These are phyloP conservation scores for Xylogone sp. DNA, from an alignment of 2,329 filamentous ascomycete species.

Conservation along the genomic window DNA sequence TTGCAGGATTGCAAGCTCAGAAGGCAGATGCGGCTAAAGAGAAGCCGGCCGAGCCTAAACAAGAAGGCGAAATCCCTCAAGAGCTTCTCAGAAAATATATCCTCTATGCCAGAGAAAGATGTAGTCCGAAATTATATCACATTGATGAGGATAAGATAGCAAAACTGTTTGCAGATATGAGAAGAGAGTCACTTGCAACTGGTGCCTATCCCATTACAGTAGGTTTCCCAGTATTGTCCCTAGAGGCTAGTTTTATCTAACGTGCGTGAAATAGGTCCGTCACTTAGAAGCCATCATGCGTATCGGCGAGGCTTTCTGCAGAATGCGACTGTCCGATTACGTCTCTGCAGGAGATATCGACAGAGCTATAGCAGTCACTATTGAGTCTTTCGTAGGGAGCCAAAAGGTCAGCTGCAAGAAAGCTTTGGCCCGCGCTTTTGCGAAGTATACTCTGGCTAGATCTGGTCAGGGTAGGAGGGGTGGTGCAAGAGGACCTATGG, in stretches of 20 bases:
- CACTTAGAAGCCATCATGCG: slow-evolving; percentile 98
- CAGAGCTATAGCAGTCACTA: slow-evolving; percentile 92
- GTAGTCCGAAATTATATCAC: slow-evolving; percentile 88
- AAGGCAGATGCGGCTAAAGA: slow-evolving; percentile 35
- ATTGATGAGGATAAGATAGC: slow-evolving; percentile 98
- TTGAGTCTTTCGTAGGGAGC: slow-evolving; percentile 92
- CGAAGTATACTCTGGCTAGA: slow-evolving; percentile 73
- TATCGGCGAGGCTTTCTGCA: slow-evolving; percentile 89
- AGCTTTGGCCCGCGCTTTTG: slow-evolving; percentile 87
- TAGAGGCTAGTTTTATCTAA: slow-evolving; percentile 8
- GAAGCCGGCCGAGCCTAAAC: slow-evolving; percentile 42
- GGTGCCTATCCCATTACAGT: slow-evolving; percentile 98
- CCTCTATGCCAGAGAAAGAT: slow-evolving; percentile 86
- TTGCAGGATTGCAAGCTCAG: slow-evolving; percentile 60
- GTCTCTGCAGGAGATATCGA: slow-evolving; percentile 89
- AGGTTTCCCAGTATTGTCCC: slow-evolving; percentile 36
- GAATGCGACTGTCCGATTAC: slow-evolving; percentile 97
- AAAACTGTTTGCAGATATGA: slow-evolving; percentile 92
- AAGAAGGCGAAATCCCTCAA: slow-evolving; percentile 77
- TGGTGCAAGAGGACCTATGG: slow-evolving; percentile 17
- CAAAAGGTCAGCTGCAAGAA: slow-evolving; percentile 99
- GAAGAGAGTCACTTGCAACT: slow-evolving; percentile 85
- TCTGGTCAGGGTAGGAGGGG: slow-evolving; percentile 25
- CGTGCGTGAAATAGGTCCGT: slow-evolving; percentile 62
- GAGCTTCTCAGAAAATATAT: slow-evolving; percentile 95